phyloP scores from a whole-genome alignment of 257 asterid species.

The Fraxinus americana region DNA sequence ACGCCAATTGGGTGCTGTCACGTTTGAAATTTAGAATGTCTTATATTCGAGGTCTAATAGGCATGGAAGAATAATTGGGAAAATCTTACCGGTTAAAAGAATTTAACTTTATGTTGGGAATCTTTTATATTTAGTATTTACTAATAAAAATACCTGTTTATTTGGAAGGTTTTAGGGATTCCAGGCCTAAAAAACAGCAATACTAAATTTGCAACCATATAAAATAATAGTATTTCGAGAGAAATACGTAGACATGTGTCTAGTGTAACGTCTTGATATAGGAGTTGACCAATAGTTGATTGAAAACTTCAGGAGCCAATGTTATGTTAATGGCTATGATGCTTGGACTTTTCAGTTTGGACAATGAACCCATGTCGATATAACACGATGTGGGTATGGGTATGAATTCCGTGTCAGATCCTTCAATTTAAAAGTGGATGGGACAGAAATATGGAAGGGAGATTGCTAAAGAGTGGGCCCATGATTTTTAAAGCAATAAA shows the following conservation, averaged over 20 bases:
- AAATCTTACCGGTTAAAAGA: background rate
- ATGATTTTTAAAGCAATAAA: too few species aligned
- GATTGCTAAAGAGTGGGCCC: too few species aligned
- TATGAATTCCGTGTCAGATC: too few species aligned
- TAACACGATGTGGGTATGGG: too few species aligned
- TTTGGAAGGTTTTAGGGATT: background rate
- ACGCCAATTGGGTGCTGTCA: background rate
- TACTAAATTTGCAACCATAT: background rate
- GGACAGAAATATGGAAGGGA: too few species aligned
- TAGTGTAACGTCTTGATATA: too few species aligned
- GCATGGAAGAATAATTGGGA: background rate
- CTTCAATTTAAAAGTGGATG: too few species aligned
- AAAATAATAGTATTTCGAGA: background rate
- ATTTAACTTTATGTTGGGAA: background rate
- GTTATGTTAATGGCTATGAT: background rate
- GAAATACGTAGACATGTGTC: background rate
- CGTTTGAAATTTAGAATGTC: background rate
- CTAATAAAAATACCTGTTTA: background rate
- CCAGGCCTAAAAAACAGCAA: background rate
- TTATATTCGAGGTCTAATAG: background rate
- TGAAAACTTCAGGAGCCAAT: background rate
- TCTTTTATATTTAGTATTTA: background rate
- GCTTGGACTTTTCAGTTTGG: too few species aligned
- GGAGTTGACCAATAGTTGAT: background rate
- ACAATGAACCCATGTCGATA: too few species aligned